Evolutionary conservation across 1,284 basidiomycete species (phyloP), one percentile per base, ranked within the genome.

Genomic region (Irpex rosettiformis): DNA sequence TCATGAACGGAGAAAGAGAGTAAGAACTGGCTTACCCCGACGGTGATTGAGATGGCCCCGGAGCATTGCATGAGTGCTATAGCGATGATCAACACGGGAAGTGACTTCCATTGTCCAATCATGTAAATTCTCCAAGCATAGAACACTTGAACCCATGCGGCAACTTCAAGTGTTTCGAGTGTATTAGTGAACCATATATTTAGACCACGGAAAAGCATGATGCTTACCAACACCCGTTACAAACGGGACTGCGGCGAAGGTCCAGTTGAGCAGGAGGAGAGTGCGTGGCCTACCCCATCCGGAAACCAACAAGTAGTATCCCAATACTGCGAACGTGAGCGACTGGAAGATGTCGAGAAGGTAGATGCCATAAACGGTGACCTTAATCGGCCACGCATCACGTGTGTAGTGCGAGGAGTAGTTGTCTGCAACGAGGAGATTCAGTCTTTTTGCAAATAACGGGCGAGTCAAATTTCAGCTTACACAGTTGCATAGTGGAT

Each of bases 101-200:
- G n/a, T 4, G 59, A 16, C 22, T 1, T 57, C 58, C 55, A 59
- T 3, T 27, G 37, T 21, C 61, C 45, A 13, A 62, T 33, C 11
- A 51, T 51, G 25, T 56, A 57, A 10, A 62, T 59, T 16, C 61
- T 40, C 61, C 61, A 62, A 4, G 61, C 58, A 25, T 62, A 62
- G 27, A 62, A 62, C 21, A 40, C 29, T 40, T 62, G 61, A 5
- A 62, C 61, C 48, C 61, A 59, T 5, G 56, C 42, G 7, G 61
- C 51, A 16, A 62, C 61, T 62, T 52, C 16, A 16, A 37, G 5
- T 6, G 29, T 57, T 42, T 16, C 24, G 45, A 33, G 28, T 30
- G 33, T 7, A 6, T 37, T 16, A 16, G 6, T 37, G 6, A 37
- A 37, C 7, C 33, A 16, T 37, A 6, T 37, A 16, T 37, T 16